Base-by-base conservation (phyloP, 768 basidiomycete species). In the Serendipita sp. region DNA sequence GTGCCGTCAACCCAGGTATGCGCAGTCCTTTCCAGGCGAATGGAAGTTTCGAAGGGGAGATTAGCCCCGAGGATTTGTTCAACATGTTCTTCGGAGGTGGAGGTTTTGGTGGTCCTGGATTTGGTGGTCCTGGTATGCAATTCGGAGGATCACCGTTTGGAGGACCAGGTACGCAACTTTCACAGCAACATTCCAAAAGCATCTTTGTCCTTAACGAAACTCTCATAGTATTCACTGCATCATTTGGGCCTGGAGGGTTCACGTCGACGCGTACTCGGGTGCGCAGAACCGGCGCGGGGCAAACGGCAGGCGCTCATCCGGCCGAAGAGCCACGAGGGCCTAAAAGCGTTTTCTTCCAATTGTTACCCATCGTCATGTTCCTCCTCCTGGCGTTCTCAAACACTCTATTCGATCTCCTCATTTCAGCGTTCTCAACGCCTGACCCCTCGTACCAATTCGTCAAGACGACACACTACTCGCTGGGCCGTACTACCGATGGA, bases 21-120 rank as follows among this genome's bases (percentile, higher is more conserved):
- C 53, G 53, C 4, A 58, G 53, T 58, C 53, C 53, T 11, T 58
- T 58, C 33, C 17, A 31, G 9, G 3, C 53, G 1, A 58, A 28
- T 26, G 62, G 44, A n/a, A 75, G 79, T 1, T 89, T 86, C 68
- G 87, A 89, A 13, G 83, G 82, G 62, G 94, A 97, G 74, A 76
- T 98, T 67, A 93, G 88, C 63, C 93, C 95, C 3, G 95, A 97
- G 74, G 95, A 97, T 64, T 71, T 98, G 62, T 98, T 98, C 77
- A 95, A 97, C 70, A 93, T 95, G 88, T 96, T 98, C 81, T 98
- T 98, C 71, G 91, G 91, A 17, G 87, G 87, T 24, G 82, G 78
- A 20, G 78, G 79, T 1, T 79, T 77, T 63, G 77, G 76, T 30
- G 79, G 70, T 30, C 69, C 67, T 48, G 67, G 67, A 26, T 66